These are phyloP conservation scores for Pythium myriotylum DNA, from an alignment of 352 stramenopile genomes.

Conservation along the genomic window DNA sequence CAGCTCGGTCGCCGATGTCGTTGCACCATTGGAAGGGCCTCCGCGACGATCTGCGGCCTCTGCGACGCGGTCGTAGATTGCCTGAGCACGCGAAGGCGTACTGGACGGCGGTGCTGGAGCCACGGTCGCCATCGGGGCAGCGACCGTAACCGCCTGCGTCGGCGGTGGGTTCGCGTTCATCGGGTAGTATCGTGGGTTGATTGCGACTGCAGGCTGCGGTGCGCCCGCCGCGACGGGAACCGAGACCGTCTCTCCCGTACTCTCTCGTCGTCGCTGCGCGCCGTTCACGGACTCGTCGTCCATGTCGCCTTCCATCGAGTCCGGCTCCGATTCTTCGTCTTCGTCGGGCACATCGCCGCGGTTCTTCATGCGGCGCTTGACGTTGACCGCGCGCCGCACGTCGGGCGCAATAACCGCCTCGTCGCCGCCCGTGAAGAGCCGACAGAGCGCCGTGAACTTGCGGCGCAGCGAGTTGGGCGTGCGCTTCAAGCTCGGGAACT, in stretches of 20 bases:
- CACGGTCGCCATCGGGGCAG: background rate
- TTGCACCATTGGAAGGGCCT: background rate
- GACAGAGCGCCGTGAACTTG: constrained; percentile 25
- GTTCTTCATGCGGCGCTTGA: constrained; percentile 24
- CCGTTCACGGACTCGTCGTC: constrained; percentile 6
- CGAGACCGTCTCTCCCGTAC: background rate
- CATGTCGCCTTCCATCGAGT: constrained; percentile 12
- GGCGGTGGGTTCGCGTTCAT: background rate
- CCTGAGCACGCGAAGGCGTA: constrained; percentile 1
- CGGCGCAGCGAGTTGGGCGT: constrained; percentile 22
- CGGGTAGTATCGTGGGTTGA: constrained; percentile 2
- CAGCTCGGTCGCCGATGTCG: constrained; percentile 8
- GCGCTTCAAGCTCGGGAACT: constrained; percentile 26
- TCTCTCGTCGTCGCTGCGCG: constrained; percentile 1
- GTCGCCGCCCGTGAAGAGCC: background rate
- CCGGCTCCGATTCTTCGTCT: constrained; percentile 17
- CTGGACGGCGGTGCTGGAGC: background rate
- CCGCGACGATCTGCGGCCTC: background rate
- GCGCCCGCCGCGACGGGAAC: background rate
- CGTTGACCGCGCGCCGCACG: constrained; percentile 7
- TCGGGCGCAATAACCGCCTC: constrained; percentile 14
- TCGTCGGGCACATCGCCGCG: constrained; percentile 24
- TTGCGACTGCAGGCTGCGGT: background rate
- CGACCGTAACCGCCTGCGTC: background rate
- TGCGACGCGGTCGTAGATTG: constrained; percentile 2